Percentiles rank a stretch among this genome's conserved stretches.
phyloP scores from a whole-genome alignment of 2,329 filamentous ascomycete species.

The Clarireedia hainanense region DNA sequence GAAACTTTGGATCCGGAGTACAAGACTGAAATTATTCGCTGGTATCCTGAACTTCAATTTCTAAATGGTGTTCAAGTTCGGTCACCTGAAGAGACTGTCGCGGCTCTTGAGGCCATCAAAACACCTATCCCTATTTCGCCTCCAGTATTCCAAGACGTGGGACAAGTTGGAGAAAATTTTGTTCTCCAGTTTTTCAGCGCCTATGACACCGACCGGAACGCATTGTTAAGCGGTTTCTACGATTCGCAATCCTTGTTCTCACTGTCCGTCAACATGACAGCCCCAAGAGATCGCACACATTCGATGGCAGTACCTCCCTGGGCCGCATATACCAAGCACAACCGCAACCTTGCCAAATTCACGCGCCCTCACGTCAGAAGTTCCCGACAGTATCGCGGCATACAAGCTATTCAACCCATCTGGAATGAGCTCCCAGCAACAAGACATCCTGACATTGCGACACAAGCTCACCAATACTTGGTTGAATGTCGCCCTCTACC shows the following conservation, averaged over 20 bases:
- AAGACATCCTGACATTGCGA: slow-evolving; percentile 62
- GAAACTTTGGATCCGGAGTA: slow-evolving; percentile 52
- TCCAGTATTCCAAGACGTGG: slow-evolving; percentile 67
- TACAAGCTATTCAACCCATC: slow-evolving; percentile 54
- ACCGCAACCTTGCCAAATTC: slow-evolving; percentile 69
- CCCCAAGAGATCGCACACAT: slow-evolving; percentile 41
- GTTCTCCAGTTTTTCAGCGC: slow-evolving; percentile 64
- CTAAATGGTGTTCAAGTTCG: slow-evolving; percentile 71
- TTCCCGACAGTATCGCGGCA: slow-evolving; percentile 58
- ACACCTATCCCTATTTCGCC: slow-evolving; percentile 53
- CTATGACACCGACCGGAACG: slow-evolving; percentile 64
- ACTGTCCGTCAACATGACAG: slow-evolving; percentile 58
- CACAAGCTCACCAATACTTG: slow-evolving; percentile 65
- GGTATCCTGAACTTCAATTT: slow-evolving; percentile 74
- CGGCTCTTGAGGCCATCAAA: slow-evolving; percentile 40
- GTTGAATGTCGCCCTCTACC: slow-evolving; percentile 73
- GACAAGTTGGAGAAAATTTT: slow-evolving; percentile 67
- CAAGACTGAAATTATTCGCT: slow-evolving; percentile 64
- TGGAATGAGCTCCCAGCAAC: slow-evolving; percentile 68
- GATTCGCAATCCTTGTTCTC: slow-evolving; percentile 71
- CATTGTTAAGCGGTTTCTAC: slow-evolving; percentile 61
- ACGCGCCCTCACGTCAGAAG: slow-evolving; percentile 51
- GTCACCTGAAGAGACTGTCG: slow-evolving; percentile 60
- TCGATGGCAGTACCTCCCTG: slow-evolving; percentile 47
- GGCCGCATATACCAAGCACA: slow-evolving; percentile 68